These are phyloP conservation scores for Taiwanofungus camphoratus DNA, from an alignment of 1,284 basidiomycete species.

Conservation along the genomic window DNA sequence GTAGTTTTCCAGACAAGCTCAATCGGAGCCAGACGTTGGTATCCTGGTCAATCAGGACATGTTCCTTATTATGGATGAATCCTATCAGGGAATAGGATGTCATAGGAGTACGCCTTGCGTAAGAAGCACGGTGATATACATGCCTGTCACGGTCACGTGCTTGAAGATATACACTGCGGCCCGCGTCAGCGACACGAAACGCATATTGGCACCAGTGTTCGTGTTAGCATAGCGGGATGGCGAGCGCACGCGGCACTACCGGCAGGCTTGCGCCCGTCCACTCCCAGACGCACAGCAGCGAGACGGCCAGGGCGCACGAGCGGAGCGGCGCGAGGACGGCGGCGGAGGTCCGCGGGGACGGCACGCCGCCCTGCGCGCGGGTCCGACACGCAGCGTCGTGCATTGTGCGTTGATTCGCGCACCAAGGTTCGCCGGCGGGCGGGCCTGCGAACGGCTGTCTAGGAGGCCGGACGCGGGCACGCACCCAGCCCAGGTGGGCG, in stretches of 20 bases:
- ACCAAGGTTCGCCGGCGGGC: too few relatives aligned
- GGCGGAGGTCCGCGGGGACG: slow-evolving; percentile 63
- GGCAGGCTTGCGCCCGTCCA: slow-evolving; percentile 64
- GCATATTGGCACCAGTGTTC: not conserved
- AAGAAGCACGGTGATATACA: slow-evolving; percentile 64
- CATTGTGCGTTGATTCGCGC: not conserved
- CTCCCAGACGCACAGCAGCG: slow-evolving; percentile 67
- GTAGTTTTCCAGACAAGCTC: too few relatives aligned
- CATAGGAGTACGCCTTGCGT: too few relatives aligned
- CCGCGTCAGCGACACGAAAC: not conserved
- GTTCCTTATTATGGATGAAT: not conserved
- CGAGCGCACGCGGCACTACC: slow-evolving; percentile 54
- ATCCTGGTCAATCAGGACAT: not conserved
- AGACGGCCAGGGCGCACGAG: slow-evolving; percentile 48
- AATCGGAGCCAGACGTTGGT: too few relatives aligned
- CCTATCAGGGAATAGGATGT: slow-evolving; percentile 13
- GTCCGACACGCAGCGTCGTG: too few relatives aligned
- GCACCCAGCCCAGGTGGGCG: slow-evolving; percentile 63
- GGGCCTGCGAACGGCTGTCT: too few relatives aligned
- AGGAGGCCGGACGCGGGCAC: not conserved
- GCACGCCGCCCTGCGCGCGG: slow-evolving; percentile 50
- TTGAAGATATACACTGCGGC: slow-evolving; percentile 67
- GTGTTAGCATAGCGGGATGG: not conserved
- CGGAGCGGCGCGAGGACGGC: slow-evolving; percentile 58
- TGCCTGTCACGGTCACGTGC: slow-evolving; percentile 60